A percentile compares a stretch with the other conserved stretches of the same genome.
These are phyloP conservation scores for Daldinia sp. DNA, from an alignment of 2,329 filamentous ascomycete species.

Conservation along the genomic window DNA sequence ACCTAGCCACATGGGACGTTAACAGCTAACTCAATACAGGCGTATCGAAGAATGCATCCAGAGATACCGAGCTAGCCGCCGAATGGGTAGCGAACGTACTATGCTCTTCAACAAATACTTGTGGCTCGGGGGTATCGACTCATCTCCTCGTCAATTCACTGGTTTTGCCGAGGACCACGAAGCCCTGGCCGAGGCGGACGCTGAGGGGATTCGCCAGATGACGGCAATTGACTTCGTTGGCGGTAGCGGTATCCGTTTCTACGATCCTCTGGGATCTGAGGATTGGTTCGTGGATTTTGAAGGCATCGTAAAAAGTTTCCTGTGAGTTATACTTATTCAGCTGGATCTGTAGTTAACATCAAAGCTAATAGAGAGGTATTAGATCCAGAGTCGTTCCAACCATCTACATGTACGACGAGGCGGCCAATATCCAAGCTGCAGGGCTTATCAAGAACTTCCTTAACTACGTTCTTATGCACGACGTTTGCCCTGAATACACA, in stretches of 20 bases:
- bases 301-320: slow-evolving; percentile 77
- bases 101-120: slow-evolving; percentile 82
- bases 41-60: slow-evolving; percentile 88
- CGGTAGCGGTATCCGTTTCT: slow-evolving; percentile 57
- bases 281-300: slow-evolving; percentile 83
- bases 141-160: slow-evolving; percentile 63
- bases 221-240: slow-evolving; percentile 69
- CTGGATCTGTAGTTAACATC: no score
- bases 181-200: slow-evolving; percentile 64
- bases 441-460: slow-evolving; percentile 84
- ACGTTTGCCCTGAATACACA: slow-evolving; percentile 83
- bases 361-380: slow-evolving; percentile 18
- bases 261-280: slow-evolving; percentile 57
- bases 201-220: slow-evolving; percentile 69
- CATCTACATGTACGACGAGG: slow-evolving; percentile 63
- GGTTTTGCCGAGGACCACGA: slow-evolving; percentile 62
- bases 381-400: slow-evolving; percentile 66
- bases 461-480: slow-evolving; percentile 83
- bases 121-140: slow-evolving; percentile 80
- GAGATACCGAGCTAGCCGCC: slow-evolving; percentile 79
- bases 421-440: slow-evolving; percentile 66
- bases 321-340: slow-evolving; percentile 63
- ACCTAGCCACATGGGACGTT: neutral
- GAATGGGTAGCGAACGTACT: slow-evolving; percentile 69
- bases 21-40: slow-evolving; percentile 50